Percentiles rank a stretch among this genome's conserved stretches.
Evolutionary conservation across 306 rosid species (phyloP).

Genomic region (Hylodesmum podocarpum): DNA sequence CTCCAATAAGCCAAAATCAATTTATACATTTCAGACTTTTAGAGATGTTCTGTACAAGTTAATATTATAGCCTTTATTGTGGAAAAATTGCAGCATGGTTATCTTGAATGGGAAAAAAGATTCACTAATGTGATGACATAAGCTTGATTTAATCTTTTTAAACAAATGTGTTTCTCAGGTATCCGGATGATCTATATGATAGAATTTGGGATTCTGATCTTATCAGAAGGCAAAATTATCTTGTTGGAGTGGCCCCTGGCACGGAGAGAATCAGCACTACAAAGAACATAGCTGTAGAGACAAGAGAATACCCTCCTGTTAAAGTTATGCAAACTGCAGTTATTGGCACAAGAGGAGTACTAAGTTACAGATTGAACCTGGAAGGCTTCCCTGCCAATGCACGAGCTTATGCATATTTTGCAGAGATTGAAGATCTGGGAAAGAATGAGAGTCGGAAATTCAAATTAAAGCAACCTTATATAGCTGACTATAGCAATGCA

Average conservation of each 20-base stretch:
- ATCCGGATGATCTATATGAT: slow-evolving; percentile 90
- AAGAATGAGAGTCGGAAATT: slow-evolving; percentile 61
- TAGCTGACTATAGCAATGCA: slow-evolving; percentile 61
- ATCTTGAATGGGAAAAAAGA: background rate
- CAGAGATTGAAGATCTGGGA: slow-evolving; percentile 65
- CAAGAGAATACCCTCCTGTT: slow-evolving; percentile 72
- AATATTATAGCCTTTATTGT: too few species aligned
- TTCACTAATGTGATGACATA: background rate
- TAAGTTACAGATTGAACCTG: slow-evolving; percentile 68
- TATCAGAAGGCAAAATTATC: slow-evolving; percentile 76
- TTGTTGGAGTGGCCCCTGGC: slow-evolving; percentile 84
- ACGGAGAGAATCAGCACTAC: slow-evolving; percentile 67
- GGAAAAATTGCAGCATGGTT: background rate
- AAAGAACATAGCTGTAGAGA: slow-evolving; percentile 46
- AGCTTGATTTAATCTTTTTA: background rate
- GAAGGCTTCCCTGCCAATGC: slow-evolving; percentile 78
- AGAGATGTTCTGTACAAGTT: too few species aligned
- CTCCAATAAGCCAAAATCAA: too few species aligned
- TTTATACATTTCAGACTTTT: too few species aligned
- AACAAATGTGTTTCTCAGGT: slow-evolving; percentile 42
- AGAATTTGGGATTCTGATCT: slow-evolving; percentile 92
- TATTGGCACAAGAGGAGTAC: slow-evolving; percentile 59
- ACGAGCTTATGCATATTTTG: slow-evolving; percentile 71
- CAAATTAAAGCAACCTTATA: slow-evolving; percentile 55
- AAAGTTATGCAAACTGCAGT: slow-evolving; percentile 85